Conservation (phyloP, 1,284 basidiomycete genomes). For the Takashimella koratensis region DNA sequence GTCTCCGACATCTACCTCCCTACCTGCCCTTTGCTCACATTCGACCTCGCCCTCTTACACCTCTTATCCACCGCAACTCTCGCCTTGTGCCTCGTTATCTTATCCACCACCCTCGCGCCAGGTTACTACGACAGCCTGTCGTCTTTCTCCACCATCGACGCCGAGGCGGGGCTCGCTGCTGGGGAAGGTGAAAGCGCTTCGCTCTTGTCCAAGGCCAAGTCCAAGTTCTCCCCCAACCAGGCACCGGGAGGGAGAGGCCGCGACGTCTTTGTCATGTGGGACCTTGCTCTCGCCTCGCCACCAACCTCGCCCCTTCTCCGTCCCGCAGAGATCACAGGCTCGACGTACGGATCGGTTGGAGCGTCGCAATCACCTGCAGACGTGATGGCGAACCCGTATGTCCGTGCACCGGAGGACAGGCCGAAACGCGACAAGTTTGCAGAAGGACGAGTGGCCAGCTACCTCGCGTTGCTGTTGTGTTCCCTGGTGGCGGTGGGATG, state of each 20-base stretch:
- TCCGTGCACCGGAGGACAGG: not conserved
- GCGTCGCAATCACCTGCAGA: not conserved
- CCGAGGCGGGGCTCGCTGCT: not conserved
- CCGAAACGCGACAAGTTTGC: conserved; percentile 28
- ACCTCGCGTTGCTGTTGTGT: conserved; percentile 19
- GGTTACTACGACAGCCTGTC: conserved; percentile 13
- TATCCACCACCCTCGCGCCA: conserved; percentile 26
- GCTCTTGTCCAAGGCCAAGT: not conserved
- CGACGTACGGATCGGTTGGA: not conserved
- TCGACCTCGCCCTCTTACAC: conserved; percentile 35
- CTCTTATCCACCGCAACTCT: conserved; percentile 26
- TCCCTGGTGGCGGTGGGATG: conserved; percentile 22
- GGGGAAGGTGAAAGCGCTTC: not conserved
- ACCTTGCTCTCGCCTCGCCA: conserved; percentile 28
- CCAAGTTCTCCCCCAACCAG: not conserved
- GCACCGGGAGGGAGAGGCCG: not conserved
- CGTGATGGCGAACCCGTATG: not conserved
- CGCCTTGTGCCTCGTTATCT: conserved; percentile 29
- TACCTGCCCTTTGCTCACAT: conserved; percentile 32
- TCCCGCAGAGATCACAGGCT: not conserved
- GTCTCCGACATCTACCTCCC: conserved; percentile 20
- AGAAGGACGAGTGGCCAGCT: conserved; percentile 25
- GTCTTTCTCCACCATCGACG: not conserved
- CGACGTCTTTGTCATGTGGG: conserved; percentile 39
- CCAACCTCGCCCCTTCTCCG: not conserved